Conservation (phyloP, 2,329 filamentous ascomycete species). For the Penicillium vulpinum region DNA sequence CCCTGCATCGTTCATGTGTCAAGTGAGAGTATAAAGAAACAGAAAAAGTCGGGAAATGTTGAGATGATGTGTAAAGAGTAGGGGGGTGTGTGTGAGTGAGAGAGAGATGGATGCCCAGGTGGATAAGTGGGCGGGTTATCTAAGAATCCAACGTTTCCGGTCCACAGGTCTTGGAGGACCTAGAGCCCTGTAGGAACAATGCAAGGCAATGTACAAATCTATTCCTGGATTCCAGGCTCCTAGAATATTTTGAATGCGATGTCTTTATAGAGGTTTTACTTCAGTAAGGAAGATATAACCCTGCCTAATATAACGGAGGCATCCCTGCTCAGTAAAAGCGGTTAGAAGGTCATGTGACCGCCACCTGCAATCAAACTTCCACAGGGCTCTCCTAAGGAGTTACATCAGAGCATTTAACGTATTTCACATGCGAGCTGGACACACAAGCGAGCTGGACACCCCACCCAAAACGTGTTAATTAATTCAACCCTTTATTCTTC, state of each 20-base stretch:
- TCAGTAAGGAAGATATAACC: too few relatives aligned
- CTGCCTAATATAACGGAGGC: too few relatives aligned
- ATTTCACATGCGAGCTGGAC: too few relatives aligned
- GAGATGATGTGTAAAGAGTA: slow-evolving; percentile 3
- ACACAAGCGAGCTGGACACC: too few relatives aligned
- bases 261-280: neutral
- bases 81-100: slow-evolving; percentile 9
- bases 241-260: neutral
- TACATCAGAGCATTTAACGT: too few relatives aligned
- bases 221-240: neutral
- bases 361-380: too few relatives aligned
- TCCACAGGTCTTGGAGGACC: slow-evolving; percentile 4
- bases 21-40: neutral
- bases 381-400: too few relatives aligned
- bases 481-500: too few relatives aligned
- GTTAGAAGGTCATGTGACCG: too few relatives aligned
- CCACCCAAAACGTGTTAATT: too few relatives aligned
- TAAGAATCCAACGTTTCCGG: slow-evolving; percentile 35
- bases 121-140: slow-evolving; percentile 22
- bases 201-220: slow-evolving; percentile 6
- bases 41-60: neutral
- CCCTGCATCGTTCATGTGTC: slow-evolving; percentile 44
- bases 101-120: slow-evolving; percentile 20
- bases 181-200: neutral
- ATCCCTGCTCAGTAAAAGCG: too few relatives aligned